Base-by-base conservation (phyloP, 805 yeast species). In the Nakazawaea siamensis region DNA sequence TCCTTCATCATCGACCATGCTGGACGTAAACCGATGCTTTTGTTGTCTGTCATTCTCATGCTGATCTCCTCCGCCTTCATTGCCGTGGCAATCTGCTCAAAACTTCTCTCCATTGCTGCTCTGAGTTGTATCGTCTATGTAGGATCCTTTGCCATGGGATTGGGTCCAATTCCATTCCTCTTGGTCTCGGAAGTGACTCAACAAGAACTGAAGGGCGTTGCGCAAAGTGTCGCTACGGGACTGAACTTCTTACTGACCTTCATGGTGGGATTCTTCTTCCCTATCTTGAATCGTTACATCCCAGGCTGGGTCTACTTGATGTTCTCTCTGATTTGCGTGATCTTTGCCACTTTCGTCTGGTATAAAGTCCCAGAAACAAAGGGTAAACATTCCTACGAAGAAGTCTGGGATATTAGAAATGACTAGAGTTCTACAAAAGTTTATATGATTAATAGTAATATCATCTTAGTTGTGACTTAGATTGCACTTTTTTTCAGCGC, bases 111-210 rank as follows among this genome's bases (percentile, higher is more conserved):
- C 0, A 41, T 79, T 11, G 68, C 88, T 1, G 76, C 81, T 1
- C 33, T 69, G 1, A 76, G 87, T 9, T 79, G 87, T 0, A 71
- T 85, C 35, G 50, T 69, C 1, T 88, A 86, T 52, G 87, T 90
- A 32, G 76, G 81, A 1, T 72, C 86, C 18, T 92, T 90, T 62
- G 40, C 40, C 21, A 37, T 37, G 19, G 98, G 98, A 0, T 55
- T 87, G 42, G 98, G 98, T 0, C 98, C 98, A 5, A 87, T 92
- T 36, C 98, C 98, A 27, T 90, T 92, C 59, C 60, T 90, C 45
- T 58, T 88, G 34, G 79, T 90, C 9, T 74, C 94, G 5, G 97
- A 92, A 52, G 77, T 90, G n/a, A 80, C 94, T 0, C 94, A 87
- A 41, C 60, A 70, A 2, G 74, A 76, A 40, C 90, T 90, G 2